Base-by-base conservation (phyloP, 768 basidiomycete species). In the Boletus pseudo-olivaceus region DNA sequence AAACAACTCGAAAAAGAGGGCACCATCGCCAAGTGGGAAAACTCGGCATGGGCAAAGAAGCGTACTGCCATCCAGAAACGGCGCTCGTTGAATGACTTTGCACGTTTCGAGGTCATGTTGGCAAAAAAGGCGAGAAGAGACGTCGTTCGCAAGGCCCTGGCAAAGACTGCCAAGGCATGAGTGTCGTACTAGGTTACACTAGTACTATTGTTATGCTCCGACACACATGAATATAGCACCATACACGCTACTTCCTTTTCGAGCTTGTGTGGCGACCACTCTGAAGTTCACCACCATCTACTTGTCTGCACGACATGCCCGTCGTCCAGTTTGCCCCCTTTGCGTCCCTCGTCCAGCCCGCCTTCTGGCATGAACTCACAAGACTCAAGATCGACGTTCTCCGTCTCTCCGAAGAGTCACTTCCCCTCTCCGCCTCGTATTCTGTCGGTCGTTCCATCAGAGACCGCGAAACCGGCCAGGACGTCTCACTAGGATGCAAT, bases 331-430 rank as follows among this genome's bases (percentile, higher is more conserved):
- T 99, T 67, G 78, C 87, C 40, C 94, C 95, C 0, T 85, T 98
- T 62, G 78, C 87, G 5, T 93, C 93, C 8, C 78, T 90, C 41
- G 88, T 97, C 2, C 86, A 93, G 57, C 95, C 97, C 1, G 79
- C 84, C 3, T 93, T 98, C 70, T 99, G 95, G 94, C 90, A 96
- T 60, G 82, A 86, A 48, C 86, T 99, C 38, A 90, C 91, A 2
- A 74, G 80, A 29, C 73, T 93, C 73, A 99, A 99, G 79, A 84
- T 99, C 64, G 93, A 98, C 68, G 84, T 90, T 14, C 82, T 95
- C 39, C 84, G 84, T 56, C 81, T 98, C 26, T 87, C 88, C 3
- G 88, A 95, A 56, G 82, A 81, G 4, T 77, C 83, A 0, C 62
- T 92, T 9, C 71, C 84, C 1, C 71, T 96, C 44, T 62, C 69